Base-by-base conservation (phyloP, 495 filamentous ascomycete genomes). In the Lasiosphaeris hirsuta region DNA sequence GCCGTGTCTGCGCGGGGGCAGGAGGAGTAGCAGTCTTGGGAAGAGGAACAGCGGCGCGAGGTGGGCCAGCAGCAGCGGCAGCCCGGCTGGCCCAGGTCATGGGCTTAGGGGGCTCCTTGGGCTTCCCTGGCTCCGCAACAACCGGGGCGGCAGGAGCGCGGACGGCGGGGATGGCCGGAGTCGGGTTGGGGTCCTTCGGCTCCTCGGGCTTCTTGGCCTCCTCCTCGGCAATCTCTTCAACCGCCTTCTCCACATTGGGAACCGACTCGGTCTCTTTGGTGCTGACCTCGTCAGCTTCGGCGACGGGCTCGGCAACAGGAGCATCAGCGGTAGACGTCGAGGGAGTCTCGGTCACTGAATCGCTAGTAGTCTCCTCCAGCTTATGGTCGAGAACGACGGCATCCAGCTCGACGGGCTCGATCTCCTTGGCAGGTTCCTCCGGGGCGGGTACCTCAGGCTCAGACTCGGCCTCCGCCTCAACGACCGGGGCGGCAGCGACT, bases 71-170 rank as follows among this genome's bases (percentile, higher is more conserved):
- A 46, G 72, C 72, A 34, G 72, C 70, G 38, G 80, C 79, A 54
- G 78, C 81, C 9, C 94, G 84, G 73, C 78, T 94, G 33, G 94
- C 94, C 95, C 95, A 97, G 34, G 90, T 96, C 83, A 92, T 91
- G 33, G 85, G 85, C 64, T 78, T 83, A 14, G 78, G 63, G 34
- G 84, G 71, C 58, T 68, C 58, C 51, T 60, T 65, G 15, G 76
- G 73, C 57, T 67, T 65, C 61, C 69, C 68, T 13, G 71, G 64
- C 55, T 71, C 62, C 41, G 77, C 62, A 10, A 78, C 76, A 7
- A 63, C 61, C 10, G 69, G 65, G 33, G 73, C 64, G 7, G 69
- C 56, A 15, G 63, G 63, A 0, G 75, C 68, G 47, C 79, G 65
- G 1, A 68, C 62, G 43, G 74, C 66, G 3, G 70, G 61, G 37